These are phyloP conservation scores for Keithomyces neogunnii DNA, from an alignment of 2,329 filamentous ascomycete species.

Conservation along the genomic window DNA sequence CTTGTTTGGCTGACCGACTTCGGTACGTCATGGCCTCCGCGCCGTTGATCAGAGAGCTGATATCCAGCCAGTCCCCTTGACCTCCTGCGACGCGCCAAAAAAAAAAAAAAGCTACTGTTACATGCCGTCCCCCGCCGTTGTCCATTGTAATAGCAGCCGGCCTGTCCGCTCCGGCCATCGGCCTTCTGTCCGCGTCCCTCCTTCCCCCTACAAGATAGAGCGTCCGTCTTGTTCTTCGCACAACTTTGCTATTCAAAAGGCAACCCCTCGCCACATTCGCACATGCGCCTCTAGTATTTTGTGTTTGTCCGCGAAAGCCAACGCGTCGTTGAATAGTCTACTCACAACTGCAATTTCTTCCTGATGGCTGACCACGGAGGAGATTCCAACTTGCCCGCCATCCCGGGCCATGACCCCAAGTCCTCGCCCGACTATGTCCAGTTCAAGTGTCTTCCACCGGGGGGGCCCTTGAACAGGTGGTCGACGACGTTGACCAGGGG, in stretches of 20 bases:
- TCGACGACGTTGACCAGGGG: conserved; percentile 73
- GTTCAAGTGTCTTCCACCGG: conserved; percentile 42
- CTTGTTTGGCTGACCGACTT: no score
- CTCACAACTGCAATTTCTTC: not conserved
- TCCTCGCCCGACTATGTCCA: conserved; percentile 44
- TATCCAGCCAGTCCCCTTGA: no score
- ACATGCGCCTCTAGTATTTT: no score
- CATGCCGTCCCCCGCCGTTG: no score
- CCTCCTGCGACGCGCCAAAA: no score
- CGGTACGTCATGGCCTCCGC: no score
- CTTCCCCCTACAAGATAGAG: not conserved
- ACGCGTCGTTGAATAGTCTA: no score
- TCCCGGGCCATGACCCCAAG: conserved; percentile 30
- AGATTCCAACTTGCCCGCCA: conserved; percentile 11
- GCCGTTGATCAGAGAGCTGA: no score
- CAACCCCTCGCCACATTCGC: no score
- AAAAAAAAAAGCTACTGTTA: no score
- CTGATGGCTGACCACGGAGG: conserved; percentile 16
- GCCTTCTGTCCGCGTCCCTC: not conserved
- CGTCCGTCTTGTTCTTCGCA: not conserved
- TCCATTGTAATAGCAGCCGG: not conserved
- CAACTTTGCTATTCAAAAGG: not conserved
- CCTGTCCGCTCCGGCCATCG: not conserved
- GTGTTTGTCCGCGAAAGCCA: no score
- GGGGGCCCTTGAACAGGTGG: conserved; percentile 67